Evolutionary conservation across 1,139 yeast species (phyloP).

Genomic region (Debaryomyces subglobosus): DNA sequence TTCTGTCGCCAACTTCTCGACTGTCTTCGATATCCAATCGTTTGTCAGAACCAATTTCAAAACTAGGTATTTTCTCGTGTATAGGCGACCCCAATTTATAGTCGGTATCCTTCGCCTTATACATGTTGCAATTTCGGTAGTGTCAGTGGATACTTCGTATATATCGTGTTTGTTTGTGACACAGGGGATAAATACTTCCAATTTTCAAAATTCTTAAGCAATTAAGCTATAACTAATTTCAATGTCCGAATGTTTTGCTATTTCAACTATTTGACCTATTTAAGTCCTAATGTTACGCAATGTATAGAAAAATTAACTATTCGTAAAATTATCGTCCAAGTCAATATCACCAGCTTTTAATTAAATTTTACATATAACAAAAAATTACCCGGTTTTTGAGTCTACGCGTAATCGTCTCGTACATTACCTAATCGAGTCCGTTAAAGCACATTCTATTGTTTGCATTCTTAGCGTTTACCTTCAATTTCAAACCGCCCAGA

Average conservation of each 20-base stretch:
- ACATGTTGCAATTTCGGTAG: neutral
- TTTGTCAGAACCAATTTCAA: neutral
- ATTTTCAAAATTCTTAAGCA: neutral
- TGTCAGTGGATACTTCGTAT: neutral
- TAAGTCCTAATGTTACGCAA: neutral
- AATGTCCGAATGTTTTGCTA: neutral
- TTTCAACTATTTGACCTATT: neutral
- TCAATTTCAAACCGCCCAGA: slow-evolving; percentile 46
- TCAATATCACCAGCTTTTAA: slow-evolving; percentile 1
- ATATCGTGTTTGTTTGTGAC: slow-evolving; percentile 3
- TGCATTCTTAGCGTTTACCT: slow-evolving; percentile 29
- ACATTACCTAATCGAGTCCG: slow-evolving; percentile 3
- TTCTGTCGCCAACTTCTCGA: neutral
- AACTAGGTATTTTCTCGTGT: slow-evolving; percentile 12
- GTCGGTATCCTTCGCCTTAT: slow-evolving; percentile 1
- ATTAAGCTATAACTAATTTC: neutral
- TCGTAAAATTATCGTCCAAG: slow-evolving; percentile 2
- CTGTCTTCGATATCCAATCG: neutral
- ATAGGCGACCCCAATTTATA: slow-evolving; percentile 17
- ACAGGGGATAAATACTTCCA: slow-evolving; percentile 5
- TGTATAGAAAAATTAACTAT: neutral
- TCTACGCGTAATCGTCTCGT: slow-evolving; percentile 4
- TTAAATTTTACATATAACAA: slow-evolving; percentile 2
- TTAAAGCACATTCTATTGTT: slow-evolving; percentile 2
- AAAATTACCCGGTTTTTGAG: slow-evolving; percentile 5